phyloP scores from a whole-genome alignment of 108 stramenopile genomes.

The Pseudonitzschia pungens region DNA sequence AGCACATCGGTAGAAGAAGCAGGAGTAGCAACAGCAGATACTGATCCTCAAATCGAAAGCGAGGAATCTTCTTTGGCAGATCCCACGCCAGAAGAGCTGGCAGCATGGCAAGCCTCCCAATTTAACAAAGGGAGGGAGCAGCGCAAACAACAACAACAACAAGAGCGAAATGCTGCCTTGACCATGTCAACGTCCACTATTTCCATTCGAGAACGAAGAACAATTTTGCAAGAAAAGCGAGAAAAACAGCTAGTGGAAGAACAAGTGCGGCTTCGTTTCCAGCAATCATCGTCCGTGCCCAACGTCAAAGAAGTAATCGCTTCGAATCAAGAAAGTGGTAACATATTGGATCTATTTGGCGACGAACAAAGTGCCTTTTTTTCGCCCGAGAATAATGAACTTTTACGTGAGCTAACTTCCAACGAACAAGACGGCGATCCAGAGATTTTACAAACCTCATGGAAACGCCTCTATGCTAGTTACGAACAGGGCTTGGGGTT shows the following conservation, averaged over 20 bases:
- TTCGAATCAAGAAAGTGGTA: not conserved
- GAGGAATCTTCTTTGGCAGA: constrained; percentile 36
- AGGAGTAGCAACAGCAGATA: not conserved
- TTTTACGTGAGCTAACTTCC: not conserved
- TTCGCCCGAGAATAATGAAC: not conserved
- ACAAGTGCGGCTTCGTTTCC: not conserved
- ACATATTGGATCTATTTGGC: not conserved
- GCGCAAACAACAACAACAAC: constrained; percentile 21
- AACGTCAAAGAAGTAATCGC: not conserved
- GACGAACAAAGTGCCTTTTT: constrained; percentile 52
- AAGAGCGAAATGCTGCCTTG: not conserved
- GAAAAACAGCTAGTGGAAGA: not conserved
- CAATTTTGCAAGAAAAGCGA: not conserved
- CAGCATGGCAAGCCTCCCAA: constrained; percentile 66
- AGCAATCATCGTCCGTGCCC: too few species aligned
- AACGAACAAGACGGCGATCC: constrained; percentile 36
- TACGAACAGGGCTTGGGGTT: constrained; percentile 56
- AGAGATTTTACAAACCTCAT: constrained; percentile 51
- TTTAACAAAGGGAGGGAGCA: constrained; percentile 42
- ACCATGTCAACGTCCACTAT: not conserved
- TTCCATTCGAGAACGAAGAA: constrained; percentile 13
- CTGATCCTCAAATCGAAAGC: not conserved
- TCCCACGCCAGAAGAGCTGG: constrained; percentile 60
- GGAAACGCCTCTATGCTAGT: constrained; percentile 55
- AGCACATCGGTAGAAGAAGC: not conserved